These are phyloP conservation scores for Conoideocrella luteorostrata DNA, from an alignment of 2,329 filamentous ascomycete species.

Conservation along the genomic window DNA sequence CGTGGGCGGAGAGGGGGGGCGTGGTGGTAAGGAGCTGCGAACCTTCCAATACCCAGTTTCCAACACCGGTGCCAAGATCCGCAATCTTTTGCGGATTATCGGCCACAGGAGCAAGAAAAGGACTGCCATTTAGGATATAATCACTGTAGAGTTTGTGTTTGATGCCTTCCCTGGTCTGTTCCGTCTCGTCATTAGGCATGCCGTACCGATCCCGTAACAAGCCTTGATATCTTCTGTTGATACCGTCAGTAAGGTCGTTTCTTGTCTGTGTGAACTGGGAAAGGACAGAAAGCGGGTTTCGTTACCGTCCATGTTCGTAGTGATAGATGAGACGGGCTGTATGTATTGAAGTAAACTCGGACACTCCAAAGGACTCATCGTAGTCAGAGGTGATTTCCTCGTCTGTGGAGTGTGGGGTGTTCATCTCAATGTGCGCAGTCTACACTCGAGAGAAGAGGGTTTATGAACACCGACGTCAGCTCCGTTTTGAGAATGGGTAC, in stretches of 20 bases:
- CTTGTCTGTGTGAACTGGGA: not conserved
- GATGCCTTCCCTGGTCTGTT: constrained; percentile 42
- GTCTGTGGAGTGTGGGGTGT: constrained; percentile 16
- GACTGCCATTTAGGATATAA: constrained; percentile 36
- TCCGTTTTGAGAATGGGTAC: too few relatives aligned
- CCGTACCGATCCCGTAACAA: constrained; percentile 41
- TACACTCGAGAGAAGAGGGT: too few relatives aligned
- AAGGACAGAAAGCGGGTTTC: not conserved
- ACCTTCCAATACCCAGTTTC: constrained; percentile 52
- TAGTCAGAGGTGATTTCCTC: constrained; percentile 34
- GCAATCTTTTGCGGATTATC: constrained; percentile 41
- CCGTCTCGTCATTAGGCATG: constrained; percentile 46
- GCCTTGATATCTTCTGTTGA: constrained; percentile 42
- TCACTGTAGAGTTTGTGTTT: constrained; percentile 42
- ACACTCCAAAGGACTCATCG: constrained; percentile 28
- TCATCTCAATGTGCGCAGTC: too few relatives aligned
- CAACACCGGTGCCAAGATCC: constrained; percentile 44
- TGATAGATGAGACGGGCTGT: constrained; percentile 24
- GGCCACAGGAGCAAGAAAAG: constrained; percentile 38
- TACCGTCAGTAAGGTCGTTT: not conserved
- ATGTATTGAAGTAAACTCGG: constrained; percentile 35
- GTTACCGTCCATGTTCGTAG: constrained; percentile 31
- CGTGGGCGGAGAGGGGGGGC: not conserved
- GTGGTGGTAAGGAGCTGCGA: constrained; percentile 13
- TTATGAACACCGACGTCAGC: too few relatives aligned